phyloP scores from a whole-genome alignment of 495 filamentous ascomycete species.

The Cercophora newfieldiana region DNA sequence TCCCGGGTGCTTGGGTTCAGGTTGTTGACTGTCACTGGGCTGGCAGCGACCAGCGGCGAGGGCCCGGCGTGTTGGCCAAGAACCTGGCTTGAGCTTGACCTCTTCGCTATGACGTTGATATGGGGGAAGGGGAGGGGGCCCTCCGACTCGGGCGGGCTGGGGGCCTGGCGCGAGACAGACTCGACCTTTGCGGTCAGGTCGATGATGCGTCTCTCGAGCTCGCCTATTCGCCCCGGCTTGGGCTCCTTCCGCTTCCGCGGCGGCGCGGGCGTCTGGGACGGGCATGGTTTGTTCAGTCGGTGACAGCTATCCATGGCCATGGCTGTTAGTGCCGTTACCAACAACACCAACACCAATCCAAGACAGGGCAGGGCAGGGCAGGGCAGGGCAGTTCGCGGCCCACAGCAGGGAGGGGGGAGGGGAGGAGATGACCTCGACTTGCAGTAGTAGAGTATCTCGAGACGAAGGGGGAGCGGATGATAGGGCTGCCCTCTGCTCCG shows the following conservation, averaged over 20 bases:
- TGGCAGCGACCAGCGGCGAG: neutral
- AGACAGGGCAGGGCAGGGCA: no score
- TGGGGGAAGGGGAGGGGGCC: neutral
- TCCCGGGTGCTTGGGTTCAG: neutral
- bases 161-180: conserved; percentile 17
- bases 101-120: neutral
- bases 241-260: conserved; percentile 34
- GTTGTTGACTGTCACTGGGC: no score
- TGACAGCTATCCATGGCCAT: conserved; percentile 27
- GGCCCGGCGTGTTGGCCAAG: neutral
- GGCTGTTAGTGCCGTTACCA: no score
- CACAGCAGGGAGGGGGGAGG: neutral
- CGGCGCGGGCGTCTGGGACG: conserved; percentile 32
- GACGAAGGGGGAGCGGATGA: neutral
- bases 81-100: neutral
- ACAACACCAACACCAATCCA: no score
- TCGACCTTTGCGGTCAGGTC: conserved; percentile 31
- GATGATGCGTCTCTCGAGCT: conserved; percentile 34
- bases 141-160: conserved; percentile 18
- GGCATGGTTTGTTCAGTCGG: conserved; percentile 32
- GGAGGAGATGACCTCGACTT: neutral
- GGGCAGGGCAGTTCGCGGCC: neutral
- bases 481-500: conserved; percentile 3
- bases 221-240: conserved; percentile 34
- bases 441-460: neutral